Base-by-base conservation (phyloP, 2,329 filamentous ascomycete genomes). In the Furcasterigmium furcatum region DNA sequence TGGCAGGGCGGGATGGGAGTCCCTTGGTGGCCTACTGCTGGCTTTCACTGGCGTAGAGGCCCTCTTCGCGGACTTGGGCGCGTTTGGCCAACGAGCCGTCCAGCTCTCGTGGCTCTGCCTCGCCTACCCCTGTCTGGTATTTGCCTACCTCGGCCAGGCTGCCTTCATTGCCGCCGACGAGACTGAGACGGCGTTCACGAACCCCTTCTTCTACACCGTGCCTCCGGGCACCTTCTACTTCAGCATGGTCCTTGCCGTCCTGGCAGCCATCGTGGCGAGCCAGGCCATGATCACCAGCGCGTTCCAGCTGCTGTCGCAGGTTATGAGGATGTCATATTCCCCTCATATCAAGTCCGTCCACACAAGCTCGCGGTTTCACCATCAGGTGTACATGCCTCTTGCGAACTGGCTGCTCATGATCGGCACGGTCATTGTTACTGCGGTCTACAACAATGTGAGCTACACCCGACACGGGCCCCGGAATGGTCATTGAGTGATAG, bases 1-100 rank as follows among this genome's bases (percentile, higher is more conserved):
- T 55, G 72, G 74, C 44, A 70, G 76, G 4, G 69, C 76, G 5
- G 84, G 80, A 1, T 88, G 84, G 84, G 71, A 70, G 47, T 79
- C 76, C 47, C 71, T 88, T 2, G 84, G 83, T n/a, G 87, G 87
- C 5, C 78, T 91, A 18, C 63, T 91, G 3, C 75, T 91, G 9
- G 78, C 83, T 3, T 91, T 91, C 56, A 91, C 87, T 2, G 87
- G 84, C 16, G 84, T 88, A n/a, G 87, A 91, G 60, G 85, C 87
- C 2, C 71, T 91, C 1, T 91, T 90, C 58, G 87, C 87, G 4
- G 87, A 91, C 55, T 71, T 91, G 7, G 87, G 87, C 27, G 87
- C 87, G 19, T 91, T 91, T 61, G 80, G 77, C 61, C 74, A 78
- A 55, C 70, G 76, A 35, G 85, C 87, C 1, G 82, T 91, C 43